phyloP scores from a whole-genome alignment of 2,329 filamentous ascomycete species.

The Alternaria hordeiaustralica region DNA sequence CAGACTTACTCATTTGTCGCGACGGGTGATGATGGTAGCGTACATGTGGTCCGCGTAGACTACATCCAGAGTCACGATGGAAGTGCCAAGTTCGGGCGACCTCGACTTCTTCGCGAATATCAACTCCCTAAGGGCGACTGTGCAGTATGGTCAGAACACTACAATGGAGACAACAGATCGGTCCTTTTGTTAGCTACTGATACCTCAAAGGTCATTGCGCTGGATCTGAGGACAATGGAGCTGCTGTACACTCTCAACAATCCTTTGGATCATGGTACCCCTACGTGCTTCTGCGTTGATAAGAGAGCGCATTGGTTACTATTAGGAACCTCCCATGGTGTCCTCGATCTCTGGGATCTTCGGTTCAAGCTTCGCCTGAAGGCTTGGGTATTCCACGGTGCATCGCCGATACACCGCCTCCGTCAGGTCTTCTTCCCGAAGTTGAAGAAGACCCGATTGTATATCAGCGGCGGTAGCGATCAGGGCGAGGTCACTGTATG shows the following conservation, averaged over 20 bases:
- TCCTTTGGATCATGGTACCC: slow-evolving; percentile 87
- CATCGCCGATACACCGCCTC: slow-evolving; percentile 79
- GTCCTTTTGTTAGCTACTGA: slow-evolving; percentile 86
- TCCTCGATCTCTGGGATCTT: slow-evolving; percentile 93
- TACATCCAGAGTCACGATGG: slow-evolving; percentile 64
- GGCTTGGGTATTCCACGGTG: slow-evolving; percentile 85
- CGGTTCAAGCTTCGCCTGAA: slow-evolving; percentile 90
- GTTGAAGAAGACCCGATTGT: slow-evolving; percentile 78
- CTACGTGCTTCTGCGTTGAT: slow-evolving; percentile 90
- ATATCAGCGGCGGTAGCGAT: slow-evolving; percentile 84
- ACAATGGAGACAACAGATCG: slow-evolving; percentile 81
- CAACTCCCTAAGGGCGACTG: slow-evolving; percentile 76
- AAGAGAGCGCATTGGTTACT: slow-evolving; percentile 87
- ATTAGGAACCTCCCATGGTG: slow-evolving; percentile 88
- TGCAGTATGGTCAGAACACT: slow-evolving; percentile 91
- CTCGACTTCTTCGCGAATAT: slow-evolving; percentile 74
- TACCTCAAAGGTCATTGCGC: slow-evolving; percentile 78
- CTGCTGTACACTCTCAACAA: slow-evolving; percentile 82
- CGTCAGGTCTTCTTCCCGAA: slow-evolving; percentile 64
- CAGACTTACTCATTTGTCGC: slow-evolving; percentile 93
- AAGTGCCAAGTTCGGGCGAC: slow-evolving; percentile 74
- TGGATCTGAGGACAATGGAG: slow-evolving; percentile 88
- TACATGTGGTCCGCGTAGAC: slow-evolving; percentile 81
- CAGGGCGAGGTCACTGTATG: slow-evolving; percentile 91
- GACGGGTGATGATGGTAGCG: slow-evolving; percentile 85